Percentiles rank a stretch among this genome's conserved stretches.
Evolutionary conservation across 2,329 filamentous ascomycete genomes (phyloP).

Genomic region (Clonostachys byssicola): DNA sequence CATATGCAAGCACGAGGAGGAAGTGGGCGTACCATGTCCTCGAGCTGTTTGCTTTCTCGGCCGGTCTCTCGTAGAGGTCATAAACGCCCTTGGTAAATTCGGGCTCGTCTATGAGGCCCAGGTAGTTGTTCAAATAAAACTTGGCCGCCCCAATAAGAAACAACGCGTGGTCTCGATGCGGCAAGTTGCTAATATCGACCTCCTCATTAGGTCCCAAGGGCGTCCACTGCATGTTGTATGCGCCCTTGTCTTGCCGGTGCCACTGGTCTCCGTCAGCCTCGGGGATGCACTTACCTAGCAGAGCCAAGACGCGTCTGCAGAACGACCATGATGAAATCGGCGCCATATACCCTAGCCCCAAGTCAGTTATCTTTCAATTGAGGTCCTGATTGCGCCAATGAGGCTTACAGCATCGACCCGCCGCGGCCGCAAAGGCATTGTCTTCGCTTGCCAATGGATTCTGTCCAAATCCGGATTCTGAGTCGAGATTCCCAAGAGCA

Average conservation of each 20-base stretch:
- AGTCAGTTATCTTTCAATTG: neutral
- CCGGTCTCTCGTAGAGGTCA: conserved; percentile 13
- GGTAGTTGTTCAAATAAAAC: conserved; percentile 13
- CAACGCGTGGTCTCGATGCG: conserved; percentile 12
- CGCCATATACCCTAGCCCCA: conserved; percentile 23
- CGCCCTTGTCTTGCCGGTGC: conserved; percentile 23
- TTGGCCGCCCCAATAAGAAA: conserved; percentile 14
- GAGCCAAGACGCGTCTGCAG: conserved; percentile 21
- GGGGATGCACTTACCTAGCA: conserved; percentile 21
- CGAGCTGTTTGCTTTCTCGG: conserved; percentile 7
- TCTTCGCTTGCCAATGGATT: conserved; percentile 23
- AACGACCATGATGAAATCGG: conserved; percentile 28
- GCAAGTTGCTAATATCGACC: conserved; percentile 16
- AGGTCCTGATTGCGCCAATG: neutral
- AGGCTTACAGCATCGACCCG: conserved; percentile 19
- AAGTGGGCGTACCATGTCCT: conserved; percentile 7
- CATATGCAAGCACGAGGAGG: conserved; percentile 5
- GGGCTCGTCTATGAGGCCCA: conserved; percentile 13
- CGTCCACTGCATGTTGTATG: conserved; percentile 21
- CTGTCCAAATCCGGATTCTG: conserved; percentile 2
- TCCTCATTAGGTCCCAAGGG: conserved; percentile 13
- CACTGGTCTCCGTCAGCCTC: conserved; percentile 17
- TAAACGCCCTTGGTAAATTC: conserved; percentile 9
- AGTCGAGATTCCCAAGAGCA: too few relatives aligned
- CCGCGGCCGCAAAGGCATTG: conserved; percentile 18